A percentile compares a stretch with the other conserved stretches of the same genome.
Evolutionary conservation across 2,329 filamentous ascomycete genomes (phyloP).

Genomic region (Pseudocercospora vitis): DNA sequence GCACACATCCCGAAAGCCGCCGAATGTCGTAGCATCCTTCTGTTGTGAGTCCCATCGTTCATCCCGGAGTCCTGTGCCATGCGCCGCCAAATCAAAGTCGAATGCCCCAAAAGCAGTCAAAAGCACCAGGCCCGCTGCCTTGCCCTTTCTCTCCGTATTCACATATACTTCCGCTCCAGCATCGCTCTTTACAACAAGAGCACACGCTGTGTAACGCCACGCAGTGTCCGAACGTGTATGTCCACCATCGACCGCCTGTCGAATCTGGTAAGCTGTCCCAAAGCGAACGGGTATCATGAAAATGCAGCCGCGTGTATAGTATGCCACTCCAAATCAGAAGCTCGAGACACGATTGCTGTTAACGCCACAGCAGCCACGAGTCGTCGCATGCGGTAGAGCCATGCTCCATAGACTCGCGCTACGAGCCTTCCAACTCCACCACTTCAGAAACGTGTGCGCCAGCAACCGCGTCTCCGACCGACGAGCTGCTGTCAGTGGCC

Average conservation of each 20-base stretch:
- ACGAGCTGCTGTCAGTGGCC: not conserved
- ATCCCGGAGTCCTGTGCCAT: constrained; percentile 2
- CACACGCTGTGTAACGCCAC: constrained; percentile 9
- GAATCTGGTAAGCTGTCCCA: constrained; percentile 4
- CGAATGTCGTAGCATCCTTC: not conserved
- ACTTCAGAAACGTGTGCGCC: constrained; percentile 10
- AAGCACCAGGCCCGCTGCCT: constrained; percentile 12
- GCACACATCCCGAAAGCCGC: not conserved
- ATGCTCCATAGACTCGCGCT: constrained; percentile 19
- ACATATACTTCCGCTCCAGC: not conserved
- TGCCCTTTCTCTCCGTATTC: constrained; percentile 6
- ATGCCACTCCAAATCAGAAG: no score
- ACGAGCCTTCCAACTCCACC: constrained; percentile 17
- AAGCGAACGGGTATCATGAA: constrained; percentile 20
- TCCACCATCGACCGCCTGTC: constrained; percentile 4
- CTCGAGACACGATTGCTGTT: no score
- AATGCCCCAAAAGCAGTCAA: not conserved
- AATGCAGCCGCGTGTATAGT: constrained; percentile 15
- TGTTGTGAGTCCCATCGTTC: constrained; percentile 1
- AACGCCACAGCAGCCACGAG: constrained; percentile 11
- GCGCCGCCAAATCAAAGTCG: not conserved
- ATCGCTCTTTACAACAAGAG: not conserved
- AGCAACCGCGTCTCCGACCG: not conserved
- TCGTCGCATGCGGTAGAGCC: no score
- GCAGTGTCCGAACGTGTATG: constrained; percentile 13